Conservation (phyloP, 768 basidiomycete genomes). For the Boletellus ananiceps region DNA sequence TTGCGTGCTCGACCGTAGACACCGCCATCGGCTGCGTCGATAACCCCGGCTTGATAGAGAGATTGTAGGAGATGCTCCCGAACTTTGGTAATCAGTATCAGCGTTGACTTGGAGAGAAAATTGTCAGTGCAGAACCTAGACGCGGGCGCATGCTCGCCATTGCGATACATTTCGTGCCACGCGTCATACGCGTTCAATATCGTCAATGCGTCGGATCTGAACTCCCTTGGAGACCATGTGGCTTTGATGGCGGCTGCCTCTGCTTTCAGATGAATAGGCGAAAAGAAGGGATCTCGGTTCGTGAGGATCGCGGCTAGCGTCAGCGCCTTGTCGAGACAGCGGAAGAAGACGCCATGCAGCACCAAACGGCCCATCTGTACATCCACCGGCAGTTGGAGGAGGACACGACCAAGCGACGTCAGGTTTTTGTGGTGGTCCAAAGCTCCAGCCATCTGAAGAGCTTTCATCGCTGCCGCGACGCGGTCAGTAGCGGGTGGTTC, state of each 20-base stretch:
- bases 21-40: constrained; percentile 76
- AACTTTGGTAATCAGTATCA: constrained; percentile 77
- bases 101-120: constrained; percentile 83
- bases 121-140: constrained; percentile 79
- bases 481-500: constrained; percentile 82
- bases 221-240: constrained; percentile 74
- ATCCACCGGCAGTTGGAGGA: constrained; percentile 87
- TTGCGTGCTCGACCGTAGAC: constrained; percentile 28
- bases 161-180: constrained; percentile 71
- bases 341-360: constrained; percentile 88
- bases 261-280: constrained; percentile 69
- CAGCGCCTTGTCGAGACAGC: constrained; percentile 81
- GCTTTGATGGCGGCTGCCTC: constrained; percentile 71
- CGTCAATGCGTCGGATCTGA: constrained; percentile 80
- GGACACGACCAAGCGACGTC: constrained; percentile 82
- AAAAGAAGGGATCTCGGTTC: constrained; percentile 86
- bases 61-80: constrained; percentile 73
- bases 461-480: constrained; percentile 72
- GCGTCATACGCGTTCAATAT: constrained; percentile 74
- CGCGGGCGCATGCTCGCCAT: constrained; percentile 59
- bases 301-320: constrained; percentile 90
- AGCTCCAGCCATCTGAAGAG: constrained; percentile 83
- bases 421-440: constrained; percentile 70
- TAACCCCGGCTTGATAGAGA: constrained; percentile 74
- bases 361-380: constrained; percentile 87